phyloP scores from a whole-genome alignment of 306 rosid species.

The Styphnolobium japonicum region DNA sequence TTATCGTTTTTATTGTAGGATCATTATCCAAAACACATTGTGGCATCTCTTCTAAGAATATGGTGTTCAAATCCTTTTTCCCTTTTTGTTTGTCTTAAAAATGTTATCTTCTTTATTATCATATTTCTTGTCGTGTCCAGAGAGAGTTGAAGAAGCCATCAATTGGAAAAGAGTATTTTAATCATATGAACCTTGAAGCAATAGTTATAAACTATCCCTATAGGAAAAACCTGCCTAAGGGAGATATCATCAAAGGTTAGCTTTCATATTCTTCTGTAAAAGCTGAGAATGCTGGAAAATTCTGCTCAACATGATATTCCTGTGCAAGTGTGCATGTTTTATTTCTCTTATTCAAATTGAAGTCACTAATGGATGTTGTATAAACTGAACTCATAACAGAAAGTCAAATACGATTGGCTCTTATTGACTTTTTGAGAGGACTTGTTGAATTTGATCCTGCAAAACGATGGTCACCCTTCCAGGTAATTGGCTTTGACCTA shows the following conservation, averaged over 20 bases:
- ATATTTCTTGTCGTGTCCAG: slow-evolving; percentile 53
- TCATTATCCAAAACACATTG: slow-evolving; percentile 12
- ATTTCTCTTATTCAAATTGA: slow-evolving; percentile 7
- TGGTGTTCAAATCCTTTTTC: background rate
- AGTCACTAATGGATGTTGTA: slow-evolving; percentile 33
- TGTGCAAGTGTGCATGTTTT: background rate
- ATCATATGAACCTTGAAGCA: slow-evolving; percentile 84
- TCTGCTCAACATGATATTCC: slow-evolving; percentile 11
- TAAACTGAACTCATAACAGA: slow-evolving; percentile 56
- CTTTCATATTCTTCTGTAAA: background rate
- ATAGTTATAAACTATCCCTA: slow-evolving; percentile 86
- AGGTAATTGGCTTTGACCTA: slow-evolving; percentile 49
- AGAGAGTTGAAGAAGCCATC: slow-evolving; percentile 90
- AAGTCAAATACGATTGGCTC: slow-evolving; percentile 80
- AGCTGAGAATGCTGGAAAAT: background rate
- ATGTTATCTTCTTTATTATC: slow-evolving; percentile 1
- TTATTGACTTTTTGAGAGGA: slow-evolving; percentile 91
- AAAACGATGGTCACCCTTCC: slow-evolving; percentile 98
- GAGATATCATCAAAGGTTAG: slow-evolving; percentile 84
- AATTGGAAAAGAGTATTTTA: slow-evolving; percentile 93
- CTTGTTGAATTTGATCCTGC: slow-evolving; percentile 96
- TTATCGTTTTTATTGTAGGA: background rate
- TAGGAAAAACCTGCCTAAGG: slow-evolving; percentile 80
- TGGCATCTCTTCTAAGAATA: no score
- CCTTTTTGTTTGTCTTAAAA: slow-evolving; percentile 2